phyloP scores from a whole-genome alignment of 192 early-diverging fungal genomes.

The Coemansia sp. region DNA sequence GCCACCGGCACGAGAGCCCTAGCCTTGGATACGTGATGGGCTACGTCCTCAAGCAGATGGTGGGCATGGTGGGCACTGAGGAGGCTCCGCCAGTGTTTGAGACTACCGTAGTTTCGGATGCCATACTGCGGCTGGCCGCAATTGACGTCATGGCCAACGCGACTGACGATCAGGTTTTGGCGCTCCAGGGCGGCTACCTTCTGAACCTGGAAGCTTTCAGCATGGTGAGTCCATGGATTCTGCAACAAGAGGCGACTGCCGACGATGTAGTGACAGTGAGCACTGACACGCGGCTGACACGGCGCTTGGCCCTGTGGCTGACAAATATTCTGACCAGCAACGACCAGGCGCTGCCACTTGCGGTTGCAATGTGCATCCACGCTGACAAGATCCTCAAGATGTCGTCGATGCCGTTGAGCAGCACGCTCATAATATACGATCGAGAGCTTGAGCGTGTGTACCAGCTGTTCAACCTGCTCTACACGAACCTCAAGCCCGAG shows the following conservation, averaged over 20 bases:
- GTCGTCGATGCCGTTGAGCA: constrained; percentile 31
- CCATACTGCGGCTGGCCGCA: constrained; percentile 25
- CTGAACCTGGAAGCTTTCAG: constrained; percentile 43
- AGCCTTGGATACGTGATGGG: constrained; percentile 28
- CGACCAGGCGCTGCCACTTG: constrained; percentile 23
- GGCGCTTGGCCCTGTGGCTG: constrained; percentile 40
- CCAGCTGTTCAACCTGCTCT: constrained; percentile 44
- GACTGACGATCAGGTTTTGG: constrained; percentile 39
- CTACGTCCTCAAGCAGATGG: constrained; percentile 34
- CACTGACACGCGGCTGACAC: constrained; percentile 22
- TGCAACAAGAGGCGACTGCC: constrained; percentile 27
- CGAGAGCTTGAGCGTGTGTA: constrained; percentile 48
- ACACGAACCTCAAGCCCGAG: constrained; percentile 39
- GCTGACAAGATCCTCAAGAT: constrained; percentile 35
- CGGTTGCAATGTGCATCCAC: constrained; percentile 33
- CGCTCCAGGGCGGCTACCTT: constrained; percentile 42
- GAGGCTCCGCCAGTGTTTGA: constrained; percentile 34
- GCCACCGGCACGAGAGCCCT: constrained; percentile 38
- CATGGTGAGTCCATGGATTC: constrained; percentile 40
- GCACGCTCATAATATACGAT: constrained; percentile 40
- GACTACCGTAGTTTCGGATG: constrained; percentile 28
- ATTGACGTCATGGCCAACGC: constrained; percentile 43
- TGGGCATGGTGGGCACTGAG: constrained; percentile 21
- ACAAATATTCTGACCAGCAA: constrained; percentile 21
- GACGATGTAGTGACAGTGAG: constrained; percentile 19